Percentiles rank a stretch among this genome's conserved stretches.
Conservation (phyloP, 441 rosid species). For the Jatropha multifida region DNA sequence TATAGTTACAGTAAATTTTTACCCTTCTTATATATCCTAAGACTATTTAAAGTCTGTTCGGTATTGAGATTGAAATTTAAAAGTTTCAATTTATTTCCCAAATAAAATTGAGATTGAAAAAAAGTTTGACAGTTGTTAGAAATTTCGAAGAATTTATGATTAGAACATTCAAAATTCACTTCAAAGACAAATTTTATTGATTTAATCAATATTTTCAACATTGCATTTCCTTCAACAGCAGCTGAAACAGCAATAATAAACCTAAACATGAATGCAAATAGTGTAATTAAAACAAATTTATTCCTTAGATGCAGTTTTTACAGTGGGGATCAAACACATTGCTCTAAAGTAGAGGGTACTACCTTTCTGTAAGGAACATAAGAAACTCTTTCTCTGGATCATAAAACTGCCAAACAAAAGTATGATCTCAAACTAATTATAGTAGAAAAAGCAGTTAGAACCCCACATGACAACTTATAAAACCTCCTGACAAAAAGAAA, state of each 20-base stretch:
- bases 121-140: too few species aligned
- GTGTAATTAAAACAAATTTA: neutral
- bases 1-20: neutral
- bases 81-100: too few species aligned
- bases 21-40: neutral
- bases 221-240: too few species aligned
- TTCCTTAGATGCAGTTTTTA: neutral
- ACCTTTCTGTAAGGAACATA: neutral
- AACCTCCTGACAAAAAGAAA: conserved; percentile 32
- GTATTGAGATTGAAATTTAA: too few species aligned
- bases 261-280: neutral
- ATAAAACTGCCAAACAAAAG: conserved; percentile 7
- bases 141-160: too few species aligned
- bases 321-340: neutral
- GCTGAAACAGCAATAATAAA: too few species aligned
- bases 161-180: too few species aligned
- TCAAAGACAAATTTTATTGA: too few species aligned
- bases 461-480: conserved; percentile 27
- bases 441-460: conserved; percentile 12
- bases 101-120: too few species aligned
- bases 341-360: neutral
- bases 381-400: neutral
- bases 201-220: too few species aligned
- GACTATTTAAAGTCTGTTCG: neutral
- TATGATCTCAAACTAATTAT: neutral